Conservation (phyloP, 441 rosid species). For the Gossypium schwendimanii region DNA sequence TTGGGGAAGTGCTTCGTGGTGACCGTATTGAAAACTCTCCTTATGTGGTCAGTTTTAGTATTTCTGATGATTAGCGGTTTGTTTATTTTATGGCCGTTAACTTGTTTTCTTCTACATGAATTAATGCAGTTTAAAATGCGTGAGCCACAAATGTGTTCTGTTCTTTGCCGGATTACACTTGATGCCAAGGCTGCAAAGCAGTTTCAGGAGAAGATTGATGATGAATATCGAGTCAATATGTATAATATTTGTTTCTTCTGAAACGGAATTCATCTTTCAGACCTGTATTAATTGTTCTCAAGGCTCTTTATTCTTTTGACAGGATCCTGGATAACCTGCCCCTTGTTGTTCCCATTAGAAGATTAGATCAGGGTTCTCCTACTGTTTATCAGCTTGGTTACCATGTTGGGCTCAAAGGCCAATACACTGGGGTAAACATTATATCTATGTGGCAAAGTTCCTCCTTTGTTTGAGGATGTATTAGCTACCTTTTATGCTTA, state of each 20-base stretch:
- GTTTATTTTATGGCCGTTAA: slow-evolving; percentile 5
- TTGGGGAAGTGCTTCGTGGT: slow-evolving; percentile 72
- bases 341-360: slow-evolving; percentile 53
- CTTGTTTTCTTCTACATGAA: slow-evolving; percentile 9
- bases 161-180: slow-evolving; percentile 39
- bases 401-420: slow-evolving; percentile 68
- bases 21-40: slow-evolving; percentile 60
- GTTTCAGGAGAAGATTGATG: slow-evolving; percentile 61
- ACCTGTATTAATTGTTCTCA: background rate
- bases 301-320: slow-evolving; percentile 12
- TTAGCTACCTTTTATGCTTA: slow-evolving; percentile 1
- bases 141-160: slow-evolving; percentile 53
- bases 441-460: background rate
- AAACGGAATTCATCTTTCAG: background rate
- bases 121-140: slow-evolving; percentile 57
- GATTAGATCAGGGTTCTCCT: slow-evolving; percentile 47
- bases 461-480: background rate
- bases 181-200: slow-evolving; percentile 44
- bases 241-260: slow-evolving; percentile 16
- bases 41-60: slow-evolving; percentile 34
- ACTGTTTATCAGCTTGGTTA: slow-evolving; percentile 60
- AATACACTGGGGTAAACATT: slow-evolving; percentile 50
- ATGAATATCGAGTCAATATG: slow-evolving; percentile 69
- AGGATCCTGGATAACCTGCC: slow-evolving; percentile 78
- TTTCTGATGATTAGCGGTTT: background rate